Evolutionary conservation across 371 early-diverging fungal species (phyloP).

Genomic region (Apophysomyces sp.): DNA sequence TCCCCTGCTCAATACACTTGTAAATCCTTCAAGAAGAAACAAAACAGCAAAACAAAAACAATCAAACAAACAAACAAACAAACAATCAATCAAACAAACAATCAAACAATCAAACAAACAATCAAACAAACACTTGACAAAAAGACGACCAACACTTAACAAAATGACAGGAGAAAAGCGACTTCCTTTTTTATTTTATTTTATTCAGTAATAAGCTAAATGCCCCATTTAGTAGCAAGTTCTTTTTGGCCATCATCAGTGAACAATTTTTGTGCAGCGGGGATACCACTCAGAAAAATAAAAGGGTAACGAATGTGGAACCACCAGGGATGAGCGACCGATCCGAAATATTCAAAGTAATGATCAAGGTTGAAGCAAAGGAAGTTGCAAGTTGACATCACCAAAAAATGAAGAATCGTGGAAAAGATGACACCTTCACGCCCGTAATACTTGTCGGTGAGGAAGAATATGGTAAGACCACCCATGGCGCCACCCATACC

Average conservation of each 20-base stretch:
- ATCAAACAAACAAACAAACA: no score
- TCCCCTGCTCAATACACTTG: no score
- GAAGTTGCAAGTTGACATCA: constrained; percentile 8
- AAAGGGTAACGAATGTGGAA: constrained; percentile 14
- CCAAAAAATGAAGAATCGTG: constrained; percentile 5
- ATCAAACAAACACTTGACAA: no score
- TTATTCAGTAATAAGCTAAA: neutral
- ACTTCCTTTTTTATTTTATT: no score
- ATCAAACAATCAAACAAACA: no score
- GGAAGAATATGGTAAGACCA: constrained; percentile 6
- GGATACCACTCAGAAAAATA: constrained; percentile 9
- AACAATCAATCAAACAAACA: no score
- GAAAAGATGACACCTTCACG: neutral
- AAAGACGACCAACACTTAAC: no score
- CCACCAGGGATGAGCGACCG: constrained; percentile 7
- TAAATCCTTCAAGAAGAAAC: no score
- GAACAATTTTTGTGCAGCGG: constrained; percentile 6
- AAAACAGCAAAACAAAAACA: no score
- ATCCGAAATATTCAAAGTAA: constrained; percentile 8
- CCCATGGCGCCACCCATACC: constrained; percentile 6
- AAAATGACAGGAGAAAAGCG: no score
- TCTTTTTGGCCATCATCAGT: constrained; percentile 13
- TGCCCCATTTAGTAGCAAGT: constrained; percentile 4
- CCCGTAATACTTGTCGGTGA: constrained; percentile 9
- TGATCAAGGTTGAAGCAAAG: constrained; percentile 9